A percentile compares a stretch with the other conserved stretches of the same genome.
These are phyloP conservation scores for Tricladium varicosporioides DNA, from an alignment of 2,329 filamentous ascomycete species.

Conservation along the genomic window DNA sequence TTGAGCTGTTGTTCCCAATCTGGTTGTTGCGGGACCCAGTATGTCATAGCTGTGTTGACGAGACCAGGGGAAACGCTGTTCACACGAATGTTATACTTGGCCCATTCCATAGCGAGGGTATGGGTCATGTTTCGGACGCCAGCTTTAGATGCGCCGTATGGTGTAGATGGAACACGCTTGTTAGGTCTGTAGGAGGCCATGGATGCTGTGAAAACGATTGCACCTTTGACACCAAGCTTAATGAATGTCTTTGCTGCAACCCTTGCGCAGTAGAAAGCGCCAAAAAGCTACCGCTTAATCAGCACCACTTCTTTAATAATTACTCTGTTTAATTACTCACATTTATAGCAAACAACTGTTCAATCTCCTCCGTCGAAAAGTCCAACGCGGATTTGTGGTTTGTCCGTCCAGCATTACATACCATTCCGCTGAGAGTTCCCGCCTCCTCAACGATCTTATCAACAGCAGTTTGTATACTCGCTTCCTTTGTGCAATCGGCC, in stretches of 20 bases:
- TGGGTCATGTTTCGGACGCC: slow-evolving; percentile 53
- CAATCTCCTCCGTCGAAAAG: slow-evolving; percentile 47
- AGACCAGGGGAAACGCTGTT: slow-evolving; percentile 68
- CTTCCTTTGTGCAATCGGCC: slow-evolving; percentile 45
- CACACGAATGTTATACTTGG: slow-evolving; percentile 60
- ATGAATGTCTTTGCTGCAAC: slow-evolving; percentile 45
- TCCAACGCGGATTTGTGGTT: slow-evolving; percentile 52
- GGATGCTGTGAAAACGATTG: slow-evolving; percentile 45
- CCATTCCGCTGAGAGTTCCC: slow-evolving; percentile 48
- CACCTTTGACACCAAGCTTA: slow-evolving; percentile 42
- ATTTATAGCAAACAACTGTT: slow-evolving; percentile 43
- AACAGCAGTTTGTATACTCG: slow-evolving; percentile 42
- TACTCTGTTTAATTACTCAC: slow-evolving; percentile 9
- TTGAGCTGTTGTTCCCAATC: slow-evolving; percentile 52
- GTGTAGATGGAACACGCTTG: slow-evolving; percentile 48
- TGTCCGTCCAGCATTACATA: slow-evolving; percentile 49
- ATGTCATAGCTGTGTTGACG: slow-evolving; percentile 59
- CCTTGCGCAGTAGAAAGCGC: slow-evolving; percentile 43
- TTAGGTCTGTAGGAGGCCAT: slow-evolving; percentile 47
- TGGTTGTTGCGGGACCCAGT: slow-evolving; percentile 46
- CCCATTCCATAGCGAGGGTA: slow-evolving; percentile 67
- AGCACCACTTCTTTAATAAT: background rate
- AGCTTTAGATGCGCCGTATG: slow-evolving; percentile 45
- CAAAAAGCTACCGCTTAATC: slow-evolving; percentile 36
- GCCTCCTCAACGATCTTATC: slow-evolving; percentile 43